A percentile compares a stretch with the other conserved stretches of the same genome.
phyloP scores from a whole-genome alignment of 257 asterid genomes.

The Oldenlandia corymbosa region DNA sequence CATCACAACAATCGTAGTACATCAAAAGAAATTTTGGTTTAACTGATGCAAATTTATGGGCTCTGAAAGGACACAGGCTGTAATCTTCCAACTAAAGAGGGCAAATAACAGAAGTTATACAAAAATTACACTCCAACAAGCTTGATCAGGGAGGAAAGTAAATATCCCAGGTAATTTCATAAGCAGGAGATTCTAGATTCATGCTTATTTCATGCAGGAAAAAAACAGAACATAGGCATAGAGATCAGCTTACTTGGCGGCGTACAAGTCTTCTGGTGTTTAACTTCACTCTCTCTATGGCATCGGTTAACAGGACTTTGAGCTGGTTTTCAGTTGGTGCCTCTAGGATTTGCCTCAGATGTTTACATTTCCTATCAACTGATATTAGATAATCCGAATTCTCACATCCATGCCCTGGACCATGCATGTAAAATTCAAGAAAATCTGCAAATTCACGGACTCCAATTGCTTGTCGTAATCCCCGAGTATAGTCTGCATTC shows the following conservation, averaged over 20 bases:
- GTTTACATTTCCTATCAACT: conserved; percentile 25
- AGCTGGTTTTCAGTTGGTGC: conserved; percentile 27
- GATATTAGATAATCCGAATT: conserved; percentile 7
- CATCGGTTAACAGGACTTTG: conserved; percentile 45
- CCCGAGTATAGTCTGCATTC: conserved; percentile 75
- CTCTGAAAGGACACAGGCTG: background rate
- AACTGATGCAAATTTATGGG: too few species aligned
- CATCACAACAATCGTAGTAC: background rate
- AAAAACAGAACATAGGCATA: background rate
- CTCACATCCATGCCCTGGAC: conserved; percentile 19
- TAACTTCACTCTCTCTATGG: conserved; percentile 57
- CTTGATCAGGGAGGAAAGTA: background rate
- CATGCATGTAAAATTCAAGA: conserved; percentile 34
- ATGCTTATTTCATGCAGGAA: background rate
- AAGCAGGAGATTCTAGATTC: background rate
- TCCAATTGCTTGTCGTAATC: conserved; percentile 88
- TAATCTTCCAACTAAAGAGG: background rate
- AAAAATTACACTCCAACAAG: background rate
- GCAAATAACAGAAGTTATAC: background rate
- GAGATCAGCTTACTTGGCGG: conserved; percentile 58
- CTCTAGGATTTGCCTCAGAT: conserved; percentile 26
- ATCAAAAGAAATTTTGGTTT: background rate
- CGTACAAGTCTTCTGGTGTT: conserved; percentile 88
- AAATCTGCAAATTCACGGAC: conserved; percentile 77
- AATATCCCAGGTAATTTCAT: background rate